Evolutionary conservation across 257 asterid species (phyloP).

Genomic region (Cordia subcordata): DNA sequence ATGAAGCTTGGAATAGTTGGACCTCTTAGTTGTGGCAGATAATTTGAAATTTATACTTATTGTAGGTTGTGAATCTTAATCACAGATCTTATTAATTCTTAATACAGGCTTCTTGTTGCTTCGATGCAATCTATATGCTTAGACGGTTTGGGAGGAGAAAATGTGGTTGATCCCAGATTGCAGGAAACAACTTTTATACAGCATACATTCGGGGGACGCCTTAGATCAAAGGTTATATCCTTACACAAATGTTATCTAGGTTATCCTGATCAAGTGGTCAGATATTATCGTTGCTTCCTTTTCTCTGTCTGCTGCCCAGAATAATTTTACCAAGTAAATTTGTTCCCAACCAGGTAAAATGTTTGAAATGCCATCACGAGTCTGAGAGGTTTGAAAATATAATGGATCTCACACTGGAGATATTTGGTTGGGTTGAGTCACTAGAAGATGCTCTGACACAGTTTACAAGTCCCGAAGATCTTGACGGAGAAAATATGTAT

Average conservation of each 20-base stretch:
- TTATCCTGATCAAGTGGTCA: conserved; percentile 3
- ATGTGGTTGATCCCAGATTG: conserved; percentile 51
- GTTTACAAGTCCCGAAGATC: conserved; percentile 79
- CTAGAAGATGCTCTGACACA: conserved; percentile 80
- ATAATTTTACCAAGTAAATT: conserved; percentile 4
- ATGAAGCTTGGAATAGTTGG: background rate
- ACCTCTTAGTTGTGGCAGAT: background rate
- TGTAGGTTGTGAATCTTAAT: too few species aligned
- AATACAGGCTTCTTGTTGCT: conserved; percentile 71
- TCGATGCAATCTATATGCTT: conserved; percentile 87
- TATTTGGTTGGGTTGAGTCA: conserved; percentile 73
- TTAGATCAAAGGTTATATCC: conserved; percentile 67
- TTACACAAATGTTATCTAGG: background rate
- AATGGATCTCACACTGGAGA: conserved; percentile 87
- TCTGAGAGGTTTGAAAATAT: conserved; percentile 69
- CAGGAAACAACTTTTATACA: conserved; percentile 86
- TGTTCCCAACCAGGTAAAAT: conserved; percentile 53
- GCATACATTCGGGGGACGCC: conserved; percentile 75
- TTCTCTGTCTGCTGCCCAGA: background rate
- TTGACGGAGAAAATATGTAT: conserved; percentile 89
- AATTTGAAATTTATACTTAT: too few species aligned
- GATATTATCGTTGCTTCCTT: background rate
- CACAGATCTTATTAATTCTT: background rate
- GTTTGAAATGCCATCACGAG: conserved; percentile 69
- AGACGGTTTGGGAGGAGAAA: conserved; percentile 83